Percentiles rank a stretch among this genome's conserved stretches.
Conservation (phyloP, 371 early-diverging fungal species). For the Mucor sp. region DNA sequence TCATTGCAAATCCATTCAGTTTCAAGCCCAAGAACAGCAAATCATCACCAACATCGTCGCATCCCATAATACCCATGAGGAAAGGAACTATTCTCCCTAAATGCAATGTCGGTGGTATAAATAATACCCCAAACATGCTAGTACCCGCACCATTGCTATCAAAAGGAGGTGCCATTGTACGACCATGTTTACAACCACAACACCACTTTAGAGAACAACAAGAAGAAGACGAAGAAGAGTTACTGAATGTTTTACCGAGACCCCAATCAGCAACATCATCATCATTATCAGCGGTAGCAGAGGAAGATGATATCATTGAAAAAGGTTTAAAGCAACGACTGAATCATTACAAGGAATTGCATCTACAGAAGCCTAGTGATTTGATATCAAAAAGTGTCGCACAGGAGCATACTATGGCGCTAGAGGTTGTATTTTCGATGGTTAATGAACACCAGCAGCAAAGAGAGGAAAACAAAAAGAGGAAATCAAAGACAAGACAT, state of each 20-base stretch:
- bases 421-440: slow-evolving; percentile 14
- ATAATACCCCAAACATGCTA: neutral
- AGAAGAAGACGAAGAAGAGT: neutral
- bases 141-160: neutral
- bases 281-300: neutral
- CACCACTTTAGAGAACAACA: neutral
- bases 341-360: neutral
- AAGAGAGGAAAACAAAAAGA: neutral
- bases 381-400: slow-evolving; percentile 12
- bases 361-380: slow-evolving; percentile 13
- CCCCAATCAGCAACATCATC: neutral
- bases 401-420: slow-evolving; percentile 22
- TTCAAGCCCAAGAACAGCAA: slow-evolving; percentile 2
- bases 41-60: neutral
- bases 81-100: slow-evolving; percentile 1
- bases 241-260: neutral
- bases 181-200: neutral
- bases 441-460: neutral
- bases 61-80: slow-evolving; percentile 1
- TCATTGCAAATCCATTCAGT: slow-evolving; percentile 24
- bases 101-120: slow-evolving; percentile 1
- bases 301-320: slow-evolving; percentile 16
- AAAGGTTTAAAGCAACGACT: slow-evolving; percentile 17
- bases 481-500: slow-evolving; percentile 12
- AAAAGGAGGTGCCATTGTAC: neutral